These are phyloP conservation scores for Marasmius fiardii DNA, from an alignment of 1,284 basidiomycete genomes.

Conservation along the genomic window DNA sequence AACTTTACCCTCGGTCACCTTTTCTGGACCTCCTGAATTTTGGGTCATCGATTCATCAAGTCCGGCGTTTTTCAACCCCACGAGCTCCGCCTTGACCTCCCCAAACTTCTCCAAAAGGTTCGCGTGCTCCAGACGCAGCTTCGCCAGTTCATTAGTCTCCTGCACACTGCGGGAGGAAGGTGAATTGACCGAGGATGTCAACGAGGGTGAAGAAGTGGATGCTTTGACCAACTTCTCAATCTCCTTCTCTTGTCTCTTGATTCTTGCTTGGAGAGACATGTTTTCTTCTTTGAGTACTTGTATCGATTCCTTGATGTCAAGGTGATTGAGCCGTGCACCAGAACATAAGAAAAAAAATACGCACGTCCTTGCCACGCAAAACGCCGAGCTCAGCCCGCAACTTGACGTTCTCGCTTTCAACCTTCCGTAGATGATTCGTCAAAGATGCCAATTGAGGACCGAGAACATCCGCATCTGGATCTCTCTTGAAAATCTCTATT, in stretches of 20 bases:
- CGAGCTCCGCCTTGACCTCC: conserved; percentile 48
- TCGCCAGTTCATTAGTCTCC: conserved; percentile 50
- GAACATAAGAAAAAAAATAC: conserved; percentile 28
- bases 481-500: neutral
- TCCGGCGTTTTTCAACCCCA: conserved; percentile 5
- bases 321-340: neutral
- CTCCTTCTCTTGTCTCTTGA: conserved; percentile 50
- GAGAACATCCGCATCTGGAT: neutral
- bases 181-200: neutral
- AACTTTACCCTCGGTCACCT: neutral
- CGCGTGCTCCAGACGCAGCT: conserved; percentile 58
- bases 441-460: conserved; percentile 46
- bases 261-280: conserved; percentile 48
- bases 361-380: conserved; percentile 52
- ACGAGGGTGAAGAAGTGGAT: neutral
- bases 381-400: conserved; percentile 51
- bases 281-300: conserved; percentile 78
- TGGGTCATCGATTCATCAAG: neutral
- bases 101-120: conserved; percentile 65
- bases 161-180: conserved; percentile 27
- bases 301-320: neutral
- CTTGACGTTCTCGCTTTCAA: conserved; percentile 64
- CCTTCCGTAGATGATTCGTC: conserved; percentile 52
- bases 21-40: neutral
- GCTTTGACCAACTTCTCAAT: conserved; percentile 53